Evolutionary conservation across 805 yeast genomes (phyloP).

Genomic region (Candida ulmi): DNA sequence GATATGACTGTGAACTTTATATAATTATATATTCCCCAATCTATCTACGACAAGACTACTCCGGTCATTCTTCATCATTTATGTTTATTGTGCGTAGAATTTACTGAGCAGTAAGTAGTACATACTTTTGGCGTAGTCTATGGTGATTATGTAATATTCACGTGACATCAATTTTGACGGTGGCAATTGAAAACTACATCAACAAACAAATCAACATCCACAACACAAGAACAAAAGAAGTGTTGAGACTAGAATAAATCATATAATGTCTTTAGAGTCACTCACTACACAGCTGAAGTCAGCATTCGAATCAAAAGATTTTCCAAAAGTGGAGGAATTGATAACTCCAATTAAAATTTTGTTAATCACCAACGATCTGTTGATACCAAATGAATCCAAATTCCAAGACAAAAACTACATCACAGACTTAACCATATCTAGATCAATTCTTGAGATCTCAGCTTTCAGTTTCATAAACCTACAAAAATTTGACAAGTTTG

Average conservation of each 20-base stretch:
- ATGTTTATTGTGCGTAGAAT: no score
- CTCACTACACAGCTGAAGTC: constrained; percentile 64
- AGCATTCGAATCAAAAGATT: constrained; percentile 58
- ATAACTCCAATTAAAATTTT: constrained; percentile 74
- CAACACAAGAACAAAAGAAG: neutral
- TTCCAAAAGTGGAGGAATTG: constrained; percentile 51
- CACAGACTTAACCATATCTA: constrained; percentile 70
- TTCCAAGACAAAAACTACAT: constrained; percentile 34
- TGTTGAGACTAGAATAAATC: neutral
- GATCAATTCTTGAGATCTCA: constrained; percentile 83
- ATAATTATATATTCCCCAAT: no score
- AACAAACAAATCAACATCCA: neutral
- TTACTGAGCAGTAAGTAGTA: no score
- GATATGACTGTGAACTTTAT: no score
- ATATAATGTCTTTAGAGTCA: constrained; percentile 49
- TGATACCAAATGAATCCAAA: constrained; percentile 54
- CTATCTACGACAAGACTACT: no score
- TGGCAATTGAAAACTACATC: neutral
- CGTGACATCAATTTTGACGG: neutral
- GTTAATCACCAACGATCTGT: constrained; percentile 67
- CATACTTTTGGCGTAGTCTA: constrained; percentile 4
- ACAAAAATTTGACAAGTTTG: constrained; percentile 58
- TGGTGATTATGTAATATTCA: neutral
- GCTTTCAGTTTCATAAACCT: constrained; percentile 72
- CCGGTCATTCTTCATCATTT: no score